These are phyloP conservation scores for Conringia planisiliqua DNA, from an alignment of 345 rosid species.

Conservation along the genomic window DNA sequence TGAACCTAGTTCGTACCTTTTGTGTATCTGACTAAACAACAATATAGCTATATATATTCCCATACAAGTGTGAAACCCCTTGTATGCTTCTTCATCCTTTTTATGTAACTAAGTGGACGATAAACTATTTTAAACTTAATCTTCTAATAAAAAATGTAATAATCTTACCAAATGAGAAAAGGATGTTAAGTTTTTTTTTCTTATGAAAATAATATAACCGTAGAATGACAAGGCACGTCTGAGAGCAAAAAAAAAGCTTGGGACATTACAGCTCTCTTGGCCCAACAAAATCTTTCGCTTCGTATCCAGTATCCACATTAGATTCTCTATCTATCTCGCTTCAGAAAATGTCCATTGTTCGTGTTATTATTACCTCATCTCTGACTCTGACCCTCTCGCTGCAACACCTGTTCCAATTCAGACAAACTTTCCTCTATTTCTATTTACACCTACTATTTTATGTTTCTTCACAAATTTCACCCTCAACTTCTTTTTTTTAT, in stretches of 20 bases:
- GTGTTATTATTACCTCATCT: conserved; percentile 25
- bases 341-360: conserved; percentile 21
- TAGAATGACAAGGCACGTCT: not conserved
- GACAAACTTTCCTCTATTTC: not conserved
- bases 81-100: too few relatives aligned
- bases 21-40: too few relatives aligned
- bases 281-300: conserved; percentile 29
- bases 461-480: not conserved
- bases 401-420: conserved; percentile 30
- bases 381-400: conserved; percentile 34
- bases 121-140: not conserved
- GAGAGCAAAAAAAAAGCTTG: not conserved
- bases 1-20: too few relatives aligned
- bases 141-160: not conserved
- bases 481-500: not conserved
- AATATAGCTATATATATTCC: too few relatives aligned
- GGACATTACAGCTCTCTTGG: conserved; percentile 25
- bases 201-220: not conserved
- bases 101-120: not conserved
- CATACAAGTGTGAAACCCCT: too few relatives aligned
- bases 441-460: not conserved
- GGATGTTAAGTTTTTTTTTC: not conserved
- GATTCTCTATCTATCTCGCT: conserved; percentile 1
- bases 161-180: not conserved
- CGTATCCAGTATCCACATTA: conserved; percentile 12